Percentiles rank a stretch among this genome's conserved stretches.
These are phyloP conservation scores for Chamaecyparis obtusa DNA, from an alignment of 75 land plant genomes.

Conservation along the genomic window DNA sequence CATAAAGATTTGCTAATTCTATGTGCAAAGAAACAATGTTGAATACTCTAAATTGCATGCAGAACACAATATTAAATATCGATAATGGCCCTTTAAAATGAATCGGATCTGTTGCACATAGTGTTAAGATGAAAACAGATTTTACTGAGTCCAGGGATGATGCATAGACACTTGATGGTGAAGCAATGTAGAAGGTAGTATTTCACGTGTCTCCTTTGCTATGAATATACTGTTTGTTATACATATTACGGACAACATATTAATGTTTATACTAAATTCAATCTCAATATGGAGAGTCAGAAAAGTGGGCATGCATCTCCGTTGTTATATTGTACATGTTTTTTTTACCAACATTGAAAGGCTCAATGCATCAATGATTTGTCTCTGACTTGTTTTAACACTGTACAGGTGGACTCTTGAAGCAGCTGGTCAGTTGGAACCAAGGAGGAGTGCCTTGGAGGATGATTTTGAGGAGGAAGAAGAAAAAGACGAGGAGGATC, in stretches of 20 bases:
- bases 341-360: not conserved
- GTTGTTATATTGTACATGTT: not conserved
- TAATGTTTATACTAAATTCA: not conserved
- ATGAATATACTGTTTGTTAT: not conserved
- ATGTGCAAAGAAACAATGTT: not conserved
- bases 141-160: not conserved
- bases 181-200: not conserved
- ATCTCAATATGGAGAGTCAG: not conserved
- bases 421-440: conserved; percentile 68
- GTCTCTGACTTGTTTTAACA: not conserved
- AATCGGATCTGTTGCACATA: not conserved
- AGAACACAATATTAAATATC: not conserved
- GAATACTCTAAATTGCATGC: not conserved
- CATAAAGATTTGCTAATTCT: not conserved
- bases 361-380: not conserved
- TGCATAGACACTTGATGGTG: not conserved
- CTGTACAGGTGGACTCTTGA: conserved; percentile 76
- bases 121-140: not conserved
- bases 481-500: conserved; percentile 93
- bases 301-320: not conserved
- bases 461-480: conserved; percentile 99
- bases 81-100: not conserved
- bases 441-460: conserved; percentile 94
- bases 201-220: not conserved
- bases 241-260: not conserved